phyloP scores from a whole-genome alignment of 352 stramenopile genomes.

The Phytophthora kernoviae region DNA sequence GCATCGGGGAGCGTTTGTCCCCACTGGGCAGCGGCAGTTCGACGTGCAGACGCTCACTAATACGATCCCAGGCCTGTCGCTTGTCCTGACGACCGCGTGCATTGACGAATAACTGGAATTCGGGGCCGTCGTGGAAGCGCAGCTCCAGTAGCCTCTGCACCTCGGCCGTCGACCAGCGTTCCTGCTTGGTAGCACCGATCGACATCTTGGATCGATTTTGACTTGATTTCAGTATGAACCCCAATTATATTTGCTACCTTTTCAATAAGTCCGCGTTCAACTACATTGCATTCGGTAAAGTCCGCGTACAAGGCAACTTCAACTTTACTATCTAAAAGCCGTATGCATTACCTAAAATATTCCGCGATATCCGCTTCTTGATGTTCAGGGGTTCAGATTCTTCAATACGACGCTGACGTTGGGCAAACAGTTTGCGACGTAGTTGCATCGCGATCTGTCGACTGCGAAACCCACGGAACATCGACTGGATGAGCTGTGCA shows the following conservation, averaged over 20 bases:
- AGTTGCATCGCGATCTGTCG: constrained; percentile 45
- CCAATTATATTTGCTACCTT: neutral
- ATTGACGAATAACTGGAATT: constrained; percentile 3
- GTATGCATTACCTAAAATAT: constrained; percentile 44
- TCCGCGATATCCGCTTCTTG: constrained; percentile 30
- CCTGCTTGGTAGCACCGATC: constrained; percentile 10
- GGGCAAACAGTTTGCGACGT: constrained; percentile 38
- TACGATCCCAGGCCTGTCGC: constrained; percentile 13
- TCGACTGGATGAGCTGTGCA: constrained; percentile 46
- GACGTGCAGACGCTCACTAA: constrained; percentile 11
- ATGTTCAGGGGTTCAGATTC: constrained; percentile 26
- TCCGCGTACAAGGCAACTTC: constrained; percentile 6
- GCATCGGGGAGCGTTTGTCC: constrained; percentile 12
- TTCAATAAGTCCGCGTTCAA: constrained; percentile 7
- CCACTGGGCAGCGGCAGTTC: constrained; percentile 20
- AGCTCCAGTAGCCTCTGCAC: constrained; percentile 19
- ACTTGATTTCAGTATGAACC: too few relatives aligned
- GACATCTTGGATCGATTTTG: neutral
- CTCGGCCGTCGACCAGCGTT: constrained; percentile 17
- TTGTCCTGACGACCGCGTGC: constrained; percentile 13
- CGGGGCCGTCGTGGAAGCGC: constrained; percentile 12
- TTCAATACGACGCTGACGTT: constrained; percentile 7
- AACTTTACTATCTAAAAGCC: constrained; percentile 42
- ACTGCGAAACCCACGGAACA: constrained; percentile 46
- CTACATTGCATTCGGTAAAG: neutral